Percentiles rank a stretch among this genome's conserved stretches.
phyloP scores from a whole-genome alignment of 495 filamentous ascomycete genomes.

The Corynascus novoguineensis region DNA sequence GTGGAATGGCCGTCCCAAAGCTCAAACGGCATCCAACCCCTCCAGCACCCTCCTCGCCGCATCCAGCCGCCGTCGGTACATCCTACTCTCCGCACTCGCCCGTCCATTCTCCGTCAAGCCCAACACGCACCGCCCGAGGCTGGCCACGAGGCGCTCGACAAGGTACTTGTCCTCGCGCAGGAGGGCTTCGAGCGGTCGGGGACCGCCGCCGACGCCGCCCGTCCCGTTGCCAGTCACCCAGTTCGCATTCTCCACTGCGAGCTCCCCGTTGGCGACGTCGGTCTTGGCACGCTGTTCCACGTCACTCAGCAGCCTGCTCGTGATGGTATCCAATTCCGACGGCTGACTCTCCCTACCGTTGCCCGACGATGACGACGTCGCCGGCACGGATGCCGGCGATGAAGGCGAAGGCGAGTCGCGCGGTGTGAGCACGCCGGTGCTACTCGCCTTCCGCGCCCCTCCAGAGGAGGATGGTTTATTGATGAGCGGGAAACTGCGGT shows the following conservation, averaged over 20 bases:
- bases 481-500: conserved; percentile 49
- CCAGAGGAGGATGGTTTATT: conserved; percentile 31
- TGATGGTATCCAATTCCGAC: conserved; percentile 39
- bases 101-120: conserved; percentile 59
- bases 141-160: conserved; percentile 70
- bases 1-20: background rate
- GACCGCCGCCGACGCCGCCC: conserved; percentile 14
- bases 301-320: conserved; percentile 38
- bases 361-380: no score
- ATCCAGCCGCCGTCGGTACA: conserved; percentile 65
- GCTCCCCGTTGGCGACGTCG: background rate
- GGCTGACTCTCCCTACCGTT: no score
- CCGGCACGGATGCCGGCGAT: conserved; percentile 3
- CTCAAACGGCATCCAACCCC: conserved; percentile 40
- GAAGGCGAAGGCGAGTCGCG: conserved; percentile 23
- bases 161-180: conserved; percentile 66
- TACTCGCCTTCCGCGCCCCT: conserved; percentile 16
- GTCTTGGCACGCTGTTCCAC: conserved; percentile 28
- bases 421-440: conserved; percentile 38
- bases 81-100: conserved; percentile 54
- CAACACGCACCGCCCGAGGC: conserved; percentile 63
- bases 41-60: conserved; percentile 66
- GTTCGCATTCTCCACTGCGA: background rate
- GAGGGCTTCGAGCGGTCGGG: conserved; percentile 44
- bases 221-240: background rate